Base-by-base conservation (phyloP, 208 protist species). In the Trypanosoma brucei region DNA sequence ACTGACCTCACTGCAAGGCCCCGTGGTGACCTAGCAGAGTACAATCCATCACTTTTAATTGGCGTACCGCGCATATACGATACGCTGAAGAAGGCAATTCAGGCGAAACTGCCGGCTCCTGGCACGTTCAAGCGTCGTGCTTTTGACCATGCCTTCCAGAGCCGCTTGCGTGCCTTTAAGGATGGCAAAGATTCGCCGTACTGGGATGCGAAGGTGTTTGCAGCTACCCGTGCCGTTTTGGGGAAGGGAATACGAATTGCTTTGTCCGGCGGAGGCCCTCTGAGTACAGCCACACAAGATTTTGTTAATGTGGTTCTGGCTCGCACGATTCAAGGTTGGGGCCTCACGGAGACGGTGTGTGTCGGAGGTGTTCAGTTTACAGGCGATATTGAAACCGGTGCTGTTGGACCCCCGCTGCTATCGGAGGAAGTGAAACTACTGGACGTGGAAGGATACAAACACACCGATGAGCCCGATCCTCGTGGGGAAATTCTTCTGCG, bases 251-350 rank as follows among this genome's bases (percentile, higher is more conserved):
- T 88, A 22, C 72, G 69, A 0, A 45, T 84, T 3, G 71, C 94
- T 9, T 49, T 94, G 7, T 76, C 70, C 50, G 81, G 78, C 14
- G 82, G 79, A 36, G 75, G 74, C 40, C 54, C 86, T 0, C 59
- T 96, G 5, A 65, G 79, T 49, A 68, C 76, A 4, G 61, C 69
- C 2, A 71, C 79, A 55, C 79, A 86, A 44, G 75, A 89, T 58
- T 97, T 82, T 68, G 30, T 97, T 5, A 59, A 84, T 55, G 75
- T 93, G 8, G 71, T 87, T 11, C 87, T 86, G 52, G 81, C 79
- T 11, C 61, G 62, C 44, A 57, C 78, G 30, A 62, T 94, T 7
- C 70, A 85, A 49, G 82, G 81, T 13, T 91, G 87, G 76, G 84
- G 76, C 9, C 68, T 88, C 35, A 91, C 84, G 53, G 84, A 91